A percentile compares a stretch with the other conserved stretches of the same genome.
Conservation (phyloP, 2,329 filamentous ascomycete species). For the Colletotrichum tropicale region DNA sequence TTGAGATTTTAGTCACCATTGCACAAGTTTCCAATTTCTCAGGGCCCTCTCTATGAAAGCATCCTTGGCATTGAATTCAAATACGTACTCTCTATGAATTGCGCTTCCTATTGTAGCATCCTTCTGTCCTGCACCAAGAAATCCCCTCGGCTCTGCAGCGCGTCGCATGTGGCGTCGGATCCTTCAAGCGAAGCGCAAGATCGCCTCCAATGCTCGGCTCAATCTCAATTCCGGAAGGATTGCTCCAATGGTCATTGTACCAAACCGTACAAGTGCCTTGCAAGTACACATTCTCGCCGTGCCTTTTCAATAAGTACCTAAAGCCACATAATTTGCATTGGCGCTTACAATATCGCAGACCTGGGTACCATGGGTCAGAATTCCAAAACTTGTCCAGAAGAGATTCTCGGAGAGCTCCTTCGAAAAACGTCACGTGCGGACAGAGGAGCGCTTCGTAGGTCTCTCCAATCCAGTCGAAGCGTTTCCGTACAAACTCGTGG, state of each 20-base stretch:
- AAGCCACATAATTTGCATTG: not conserved
- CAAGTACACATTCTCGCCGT: not conserved
- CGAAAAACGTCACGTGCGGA: not conserved
- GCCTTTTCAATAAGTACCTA: not conserved
- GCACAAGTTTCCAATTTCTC: too few species aligned
- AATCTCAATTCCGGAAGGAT: too few species aligned
- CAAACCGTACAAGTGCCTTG: not conserved
- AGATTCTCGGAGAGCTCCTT: not conserved
- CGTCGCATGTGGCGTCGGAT: not conserved
- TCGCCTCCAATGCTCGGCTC: too few species aligned
- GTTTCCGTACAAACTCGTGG: not conserved
- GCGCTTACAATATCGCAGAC: not conserved
- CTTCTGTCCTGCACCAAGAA: not conserved
- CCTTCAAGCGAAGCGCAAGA: too few species aligned
- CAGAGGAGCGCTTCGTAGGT: not conserved
- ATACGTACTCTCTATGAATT: too few species aligned
- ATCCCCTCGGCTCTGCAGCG: not conserved
- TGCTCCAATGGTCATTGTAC: too few species aligned
- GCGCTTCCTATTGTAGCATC: not conserved
- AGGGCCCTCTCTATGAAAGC: too few species aligned
- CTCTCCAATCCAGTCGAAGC: not conserved
- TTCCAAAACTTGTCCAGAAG: not conserved
- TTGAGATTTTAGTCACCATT: too few species aligned
- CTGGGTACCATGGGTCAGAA: not conserved
- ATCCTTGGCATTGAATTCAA: too few species aligned